Evolutionary conservation across 2,329 filamentous ascomycete genomes (phyloP).

Genomic region (Helotiales sp.): DNA sequence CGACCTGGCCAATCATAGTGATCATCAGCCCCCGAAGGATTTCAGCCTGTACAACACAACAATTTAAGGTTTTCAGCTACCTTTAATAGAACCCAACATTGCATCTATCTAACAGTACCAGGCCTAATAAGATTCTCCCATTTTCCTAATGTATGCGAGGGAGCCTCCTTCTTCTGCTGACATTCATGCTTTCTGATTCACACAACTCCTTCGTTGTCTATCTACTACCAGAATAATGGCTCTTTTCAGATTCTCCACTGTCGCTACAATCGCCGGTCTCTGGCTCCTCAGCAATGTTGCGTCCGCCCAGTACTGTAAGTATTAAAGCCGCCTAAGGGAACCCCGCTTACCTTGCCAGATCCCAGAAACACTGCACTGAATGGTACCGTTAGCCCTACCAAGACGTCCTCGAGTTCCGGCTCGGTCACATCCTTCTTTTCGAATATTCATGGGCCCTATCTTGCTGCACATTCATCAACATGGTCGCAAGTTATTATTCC

Average conservation of each 20-base stretch:
- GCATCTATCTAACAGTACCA: too few relatives aligned
- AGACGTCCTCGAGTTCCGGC: neutral
- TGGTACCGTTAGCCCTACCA: neutral
- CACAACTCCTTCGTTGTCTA: neutral
- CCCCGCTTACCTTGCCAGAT: neutral
- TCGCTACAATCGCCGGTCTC: neutral
- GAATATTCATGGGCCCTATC: neutral
- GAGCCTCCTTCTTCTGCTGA: too few relatives aligned
- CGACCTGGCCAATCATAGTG: neutral
- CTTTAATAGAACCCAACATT: neutral
- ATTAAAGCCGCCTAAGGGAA: too few relatives aligned
- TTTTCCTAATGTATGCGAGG: neutral
- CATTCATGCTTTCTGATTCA: too few relatives aligned
- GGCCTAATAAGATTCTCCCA: neutral
- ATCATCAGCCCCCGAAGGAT: neutral
- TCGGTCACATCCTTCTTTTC: neutral
- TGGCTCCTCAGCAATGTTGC: neutral
- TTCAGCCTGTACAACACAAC: neutral
- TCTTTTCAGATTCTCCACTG: neutral
- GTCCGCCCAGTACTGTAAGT: neutral
- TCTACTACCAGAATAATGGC: neutral
- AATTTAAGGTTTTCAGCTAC: neutral
- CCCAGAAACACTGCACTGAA: neutral
- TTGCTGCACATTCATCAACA: constrained; percentile 9
- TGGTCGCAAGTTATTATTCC: constrained; percentile 15